These are phyloP conservation scores for Podospora didyma DNA, from an alignment of 495 filamentous ascomycete species.

Conservation along the genomic window DNA sequence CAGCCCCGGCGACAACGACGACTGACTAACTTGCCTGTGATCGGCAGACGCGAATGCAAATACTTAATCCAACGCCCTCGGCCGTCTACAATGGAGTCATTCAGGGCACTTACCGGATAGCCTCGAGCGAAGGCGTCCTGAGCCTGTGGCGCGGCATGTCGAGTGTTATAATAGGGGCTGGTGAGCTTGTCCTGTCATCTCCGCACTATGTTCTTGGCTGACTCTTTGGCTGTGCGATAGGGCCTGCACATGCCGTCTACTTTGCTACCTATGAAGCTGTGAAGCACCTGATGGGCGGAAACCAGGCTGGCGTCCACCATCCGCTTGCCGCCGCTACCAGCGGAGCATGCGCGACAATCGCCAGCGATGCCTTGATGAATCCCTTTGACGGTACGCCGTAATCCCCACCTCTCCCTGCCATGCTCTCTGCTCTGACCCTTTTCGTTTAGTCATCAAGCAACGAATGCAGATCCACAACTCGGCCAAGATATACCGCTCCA, in stretches of 20 bases:
- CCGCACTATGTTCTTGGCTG: constrained; percentile 13
- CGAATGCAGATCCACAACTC: constrained; percentile 98
- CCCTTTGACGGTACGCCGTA: constrained; percentile 86
- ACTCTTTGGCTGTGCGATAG: constrained; percentile 38
- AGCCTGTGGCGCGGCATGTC: constrained; percentile 96
- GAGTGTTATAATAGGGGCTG: constrained; percentile 92
- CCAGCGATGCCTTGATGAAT: constrained; percentile 98
- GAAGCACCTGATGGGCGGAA: constrained; percentile 93
- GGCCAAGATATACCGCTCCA: constrained; percentile 71
- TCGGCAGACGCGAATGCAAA: constrained; percentile 90
- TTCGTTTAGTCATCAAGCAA: constrained; percentile 87
- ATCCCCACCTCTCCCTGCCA: background rate
- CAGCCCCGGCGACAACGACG: constrained; percentile 3
- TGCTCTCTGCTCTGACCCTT: background rate
- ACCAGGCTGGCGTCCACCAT: constrained; percentile 83
- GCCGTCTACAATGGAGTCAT: constrained; percentile 87
- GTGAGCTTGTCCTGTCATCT: constrained; percentile 46
- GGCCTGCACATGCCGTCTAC: constrained; percentile 95
- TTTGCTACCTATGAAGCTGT: constrained; percentile 97
- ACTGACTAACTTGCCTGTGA: constrained; percentile 22
- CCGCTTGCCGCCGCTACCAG: constrained; percentile 87
- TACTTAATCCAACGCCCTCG: constrained; percentile 80
- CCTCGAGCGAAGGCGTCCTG: constrained; percentile 78
- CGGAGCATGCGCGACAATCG: constrained; percentile 91
- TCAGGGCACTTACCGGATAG: constrained; percentile 88